Conservation (phyloP, 768 basidiomycete species). For the Trichaptum fuscoviolaceum region DNA sequence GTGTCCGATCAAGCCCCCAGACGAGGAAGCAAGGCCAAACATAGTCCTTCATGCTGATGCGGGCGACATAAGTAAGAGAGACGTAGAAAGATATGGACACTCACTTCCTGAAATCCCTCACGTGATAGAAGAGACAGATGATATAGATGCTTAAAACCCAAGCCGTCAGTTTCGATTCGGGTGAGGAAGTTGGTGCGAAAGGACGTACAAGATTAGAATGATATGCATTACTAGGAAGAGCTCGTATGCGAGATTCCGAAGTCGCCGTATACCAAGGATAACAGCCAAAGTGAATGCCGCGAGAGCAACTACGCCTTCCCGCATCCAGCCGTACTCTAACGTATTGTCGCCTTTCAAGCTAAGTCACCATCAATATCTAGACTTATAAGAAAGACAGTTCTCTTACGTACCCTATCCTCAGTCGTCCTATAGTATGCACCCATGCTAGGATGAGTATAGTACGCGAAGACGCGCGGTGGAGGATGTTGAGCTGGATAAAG, state of each 20-base stretch:
- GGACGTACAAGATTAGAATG: constrained; percentile 11
- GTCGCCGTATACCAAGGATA: constrained; percentile 9
- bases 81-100: background rate
- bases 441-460: constrained; percentile 10
- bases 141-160: background rate
- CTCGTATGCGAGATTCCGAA: constrained; percentile 12
- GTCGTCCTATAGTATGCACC: background rate
- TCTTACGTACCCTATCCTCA: background rate
- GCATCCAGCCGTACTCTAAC: constrained; percentile 3
- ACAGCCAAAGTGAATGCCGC: constrained; percentile 7
- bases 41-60: background rate
- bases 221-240: constrained; percentile 16
- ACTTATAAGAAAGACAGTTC: too few species aligned
- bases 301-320: constrained; percentile 8
- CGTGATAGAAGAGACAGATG: background rate
- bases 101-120: background rate
- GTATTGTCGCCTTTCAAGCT: background rate
- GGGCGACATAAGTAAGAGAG: background rate
- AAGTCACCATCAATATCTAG: background rate
- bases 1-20: background rate
- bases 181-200: background rate
- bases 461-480: constrained; percentile 15
- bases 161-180: background rate
- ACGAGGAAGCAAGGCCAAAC: background rate
- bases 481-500: constrained; percentile 12